These are phyloP conservation scores for Globisporangium spinosum DNA, from an alignment of 352 stramenopile species.

Conservation along the genomic window DNA sequence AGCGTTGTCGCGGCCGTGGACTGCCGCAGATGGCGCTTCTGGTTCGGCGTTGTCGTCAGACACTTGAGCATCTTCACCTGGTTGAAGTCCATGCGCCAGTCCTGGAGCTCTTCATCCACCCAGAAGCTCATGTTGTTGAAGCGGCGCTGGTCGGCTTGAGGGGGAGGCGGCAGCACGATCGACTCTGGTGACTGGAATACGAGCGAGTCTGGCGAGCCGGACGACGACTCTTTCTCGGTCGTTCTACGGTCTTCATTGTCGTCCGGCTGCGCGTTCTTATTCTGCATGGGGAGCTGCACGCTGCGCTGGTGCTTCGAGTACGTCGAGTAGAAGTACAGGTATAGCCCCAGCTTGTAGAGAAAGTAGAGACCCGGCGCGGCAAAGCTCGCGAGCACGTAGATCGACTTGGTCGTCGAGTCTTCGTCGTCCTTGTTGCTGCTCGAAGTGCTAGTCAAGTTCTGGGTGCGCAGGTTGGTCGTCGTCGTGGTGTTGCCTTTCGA, in stretches of 20 bases:
- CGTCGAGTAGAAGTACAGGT: slow-evolving; percentile 11
- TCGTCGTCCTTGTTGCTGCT: not conserved
- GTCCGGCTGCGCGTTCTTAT: not conserved
- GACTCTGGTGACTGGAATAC: not conserved
- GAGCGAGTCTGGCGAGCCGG: slow-evolving; percentile 1
- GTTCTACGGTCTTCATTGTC: slow-evolving; percentile 6
- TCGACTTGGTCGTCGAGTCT: slow-evolving; percentile 3
- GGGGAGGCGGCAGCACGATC: slow-evolving; percentile 2
- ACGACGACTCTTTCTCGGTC: slow-evolving; percentile 10
- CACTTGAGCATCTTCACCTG: slow-evolving; percentile 56
- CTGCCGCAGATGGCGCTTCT: slow-evolving; percentile 41
- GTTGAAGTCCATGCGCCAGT: slow-evolving; percentile 62
- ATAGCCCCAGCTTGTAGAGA: slow-evolving; percentile 9
- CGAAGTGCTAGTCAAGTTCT: slow-evolving; percentile 5
- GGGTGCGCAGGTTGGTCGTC: not conserved
- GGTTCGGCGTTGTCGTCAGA: slow-evolving; percentile 40
- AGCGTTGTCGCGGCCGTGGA: slow-evolving; percentile 27
- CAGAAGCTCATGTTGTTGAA: slow-evolving; percentile 50
- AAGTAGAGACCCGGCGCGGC: slow-evolving; percentile 3
- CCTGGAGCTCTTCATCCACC: slow-evolving; percentile 64
- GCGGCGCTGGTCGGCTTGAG: slow-evolving; percentile 1
- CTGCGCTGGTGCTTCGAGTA: slow-evolving; percentile 8
- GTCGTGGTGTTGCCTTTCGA: not conserved
- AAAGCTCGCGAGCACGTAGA: slow-evolving; percentile 8
- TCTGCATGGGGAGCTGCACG: not conserved